phyloP scores from a whole-genome alignment of 2,329 filamentous ascomycete genomes.

The Cladosporium oxysporum region DNA sequence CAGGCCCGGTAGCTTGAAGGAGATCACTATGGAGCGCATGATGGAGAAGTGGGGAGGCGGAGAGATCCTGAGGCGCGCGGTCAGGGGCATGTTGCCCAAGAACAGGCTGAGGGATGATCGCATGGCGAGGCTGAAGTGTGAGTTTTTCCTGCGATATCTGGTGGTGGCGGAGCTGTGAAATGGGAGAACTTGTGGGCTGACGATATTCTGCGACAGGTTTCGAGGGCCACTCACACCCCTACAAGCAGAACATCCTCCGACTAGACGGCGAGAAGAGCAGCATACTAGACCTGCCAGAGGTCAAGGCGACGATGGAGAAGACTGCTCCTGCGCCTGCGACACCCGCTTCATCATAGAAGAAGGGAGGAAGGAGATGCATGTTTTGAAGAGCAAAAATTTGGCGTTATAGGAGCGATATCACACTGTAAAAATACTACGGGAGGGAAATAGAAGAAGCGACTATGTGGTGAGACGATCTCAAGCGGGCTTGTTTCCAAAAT shows the following conservation, averaged over 20 bases:
- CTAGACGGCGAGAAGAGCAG: conserved; percentile 49
- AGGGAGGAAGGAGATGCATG: neutral
- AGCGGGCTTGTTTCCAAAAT: neutral
- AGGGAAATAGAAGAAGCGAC: neutral
- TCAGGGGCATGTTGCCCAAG: conserved; percentile 97
- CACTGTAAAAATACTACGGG: conserved; percentile 13
- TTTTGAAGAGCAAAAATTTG: conserved; percentile 14
- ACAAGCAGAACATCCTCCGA: conserved; percentile 80
- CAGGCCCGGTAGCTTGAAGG: conserved; percentile 79
- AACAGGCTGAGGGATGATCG: conserved; percentile 88
- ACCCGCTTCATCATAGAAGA: conserved; percentile 10
- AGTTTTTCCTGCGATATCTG: conserved; percentile 30
- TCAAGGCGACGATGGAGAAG: conserved; percentile 40
- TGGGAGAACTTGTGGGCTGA: neutral
- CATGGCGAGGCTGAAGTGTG: conserved; percentile 79
- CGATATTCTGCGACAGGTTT: conserved; percentile 60
- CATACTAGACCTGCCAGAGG: conserved; percentile 38
- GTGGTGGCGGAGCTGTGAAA: neutral
- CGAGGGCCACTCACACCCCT: conserved; percentile 89
- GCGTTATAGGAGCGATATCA: conserved; percentile 22
- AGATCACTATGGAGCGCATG: conserved; percentile 91
- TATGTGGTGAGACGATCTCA: too few relatives aligned
- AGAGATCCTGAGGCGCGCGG: conserved; percentile 87
- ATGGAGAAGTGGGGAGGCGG: conserved; percentile 92
- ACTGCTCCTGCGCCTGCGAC: conserved; percentile 12